These are phyloP conservation scores for Tolypocladium ovalisporum DNA, from an alignment of 2,329 filamentous ascomycete genomes.

Conservation along the genomic window DNA sequence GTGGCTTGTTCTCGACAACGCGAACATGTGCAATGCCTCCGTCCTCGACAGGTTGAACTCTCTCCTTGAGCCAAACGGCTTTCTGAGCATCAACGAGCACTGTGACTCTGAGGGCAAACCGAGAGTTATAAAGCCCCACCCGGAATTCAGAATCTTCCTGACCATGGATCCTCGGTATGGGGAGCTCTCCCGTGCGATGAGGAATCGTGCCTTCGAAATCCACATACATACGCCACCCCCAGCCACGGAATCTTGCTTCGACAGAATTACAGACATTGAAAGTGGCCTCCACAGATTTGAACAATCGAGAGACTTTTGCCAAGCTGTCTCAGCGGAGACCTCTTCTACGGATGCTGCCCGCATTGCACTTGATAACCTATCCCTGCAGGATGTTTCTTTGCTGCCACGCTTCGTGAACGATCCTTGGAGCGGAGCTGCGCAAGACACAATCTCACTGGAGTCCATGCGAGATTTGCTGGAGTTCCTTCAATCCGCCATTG, in stretches of 20 bases:
- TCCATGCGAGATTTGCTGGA: conserved; percentile 13
- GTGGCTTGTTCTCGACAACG: conserved; percentile 94
- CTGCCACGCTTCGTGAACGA: conserved; percentile 22
- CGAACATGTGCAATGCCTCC: conserved; percentile 90
- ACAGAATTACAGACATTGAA: conserved; percentile 35
- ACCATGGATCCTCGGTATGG: conserved; percentile 89
- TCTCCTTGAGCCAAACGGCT: conserved; percentile 79
- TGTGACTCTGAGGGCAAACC: conserved; percentile 72
- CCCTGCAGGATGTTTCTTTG: conserved; percentile 31
- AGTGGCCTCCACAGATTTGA: conserved; percentile 37
- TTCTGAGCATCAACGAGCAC: conserved; percentile 87
- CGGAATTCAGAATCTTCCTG: conserved; percentile 83
- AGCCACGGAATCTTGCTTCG: conserved; percentile 18
- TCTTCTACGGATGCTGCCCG: conserved; percentile 16
- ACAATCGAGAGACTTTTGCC: conserved; percentile 20
- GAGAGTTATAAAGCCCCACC: conserved; percentile 68
- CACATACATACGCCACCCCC: conserved; percentile 48
- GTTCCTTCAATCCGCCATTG: conserved; percentile 21
- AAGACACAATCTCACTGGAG: conserved; percentile 3
- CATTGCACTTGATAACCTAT: conserved; percentile 35
- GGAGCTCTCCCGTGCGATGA: conserved; percentile 90
- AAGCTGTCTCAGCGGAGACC: conserved; percentile 11
- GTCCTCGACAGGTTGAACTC: conserved; percentile 93
- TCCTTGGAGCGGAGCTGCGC: conserved; percentile 4
- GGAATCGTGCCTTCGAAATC: conserved; percentile 88